Evolutionary conservation across 2,329 filamentous ascomycete species (phyloP).

Genomic region (Alternaria solani): DNA sequence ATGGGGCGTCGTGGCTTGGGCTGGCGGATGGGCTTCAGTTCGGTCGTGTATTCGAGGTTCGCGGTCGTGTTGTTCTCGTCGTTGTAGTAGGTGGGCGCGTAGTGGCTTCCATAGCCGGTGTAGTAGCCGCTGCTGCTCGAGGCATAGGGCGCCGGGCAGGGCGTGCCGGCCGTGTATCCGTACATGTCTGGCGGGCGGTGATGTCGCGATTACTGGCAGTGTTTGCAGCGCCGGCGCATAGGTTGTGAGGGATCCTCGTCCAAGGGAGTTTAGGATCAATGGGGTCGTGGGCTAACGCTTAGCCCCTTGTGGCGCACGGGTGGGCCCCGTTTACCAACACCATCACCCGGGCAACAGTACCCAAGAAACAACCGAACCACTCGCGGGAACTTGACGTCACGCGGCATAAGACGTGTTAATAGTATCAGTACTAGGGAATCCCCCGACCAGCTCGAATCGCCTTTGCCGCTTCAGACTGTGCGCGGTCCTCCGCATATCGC

Average conservation of each 20-base stretch:
- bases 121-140: constrained; percentile 34
- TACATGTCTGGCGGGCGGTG: constrained; percentile 37
- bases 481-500: constrained; percentile 57
- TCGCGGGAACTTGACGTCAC: constrained; percentile 13
- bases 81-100: constrained; percentile 43
- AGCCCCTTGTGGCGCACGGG: constrained; percentile 20
- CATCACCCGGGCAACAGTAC: constrained; percentile 20
- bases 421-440: constrained; percentile 60
- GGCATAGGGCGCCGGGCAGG: constrained; percentile 46
- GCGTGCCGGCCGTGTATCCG: constrained; percentile 47
- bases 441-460: constrained; percentile 65
- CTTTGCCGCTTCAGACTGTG: constrained; percentile 58
- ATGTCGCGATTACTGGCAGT: constrained; percentile 7
- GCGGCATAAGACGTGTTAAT: neutral
- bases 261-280: constrained; percentile 21
- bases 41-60: constrained; percentile 51
- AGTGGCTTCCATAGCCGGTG: constrained; percentile 35
- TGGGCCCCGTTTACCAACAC: constrained; percentile 17
- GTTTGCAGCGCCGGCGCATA: constrained; percentile 31
- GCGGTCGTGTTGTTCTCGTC: constrained; percentile 45
- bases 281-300: constrained; percentile 21
- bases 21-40: constrained; percentile 40
- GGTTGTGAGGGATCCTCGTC: constrained; percentile 9
- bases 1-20: constrained; percentile 47
- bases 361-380: constrained; percentile 6